A percentile compares a stretch with the other conserved stretches of the same genome.
These are phyloP conservation scores for Actinomucor elegans DNA, from an alignment of 371 early-diverging fungal species.

Conservation along the genomic window DNA sequence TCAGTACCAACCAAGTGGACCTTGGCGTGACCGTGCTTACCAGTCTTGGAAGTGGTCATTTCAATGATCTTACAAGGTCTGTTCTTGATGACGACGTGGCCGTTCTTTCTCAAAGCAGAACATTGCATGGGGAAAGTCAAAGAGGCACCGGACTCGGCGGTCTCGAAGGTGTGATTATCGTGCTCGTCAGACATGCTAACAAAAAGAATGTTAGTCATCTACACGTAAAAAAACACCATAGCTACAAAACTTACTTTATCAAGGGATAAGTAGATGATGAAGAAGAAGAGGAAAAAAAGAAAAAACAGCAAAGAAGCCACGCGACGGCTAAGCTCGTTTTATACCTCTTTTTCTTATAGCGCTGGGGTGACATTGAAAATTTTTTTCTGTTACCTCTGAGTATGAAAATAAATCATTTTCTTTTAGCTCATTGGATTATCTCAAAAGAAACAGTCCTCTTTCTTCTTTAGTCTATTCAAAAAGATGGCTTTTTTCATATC, in stretches of 20 bases:
- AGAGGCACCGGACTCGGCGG: slow-evolving; percentile 85
- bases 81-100: slow-evolving; percentile 96
- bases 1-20: slow-evolving; percentile 95
- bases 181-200: slow-evolving; percentile 55
- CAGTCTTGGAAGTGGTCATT: slow-evolving; percentile 94
- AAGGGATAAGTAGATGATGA: slow-evolving; percentile 3
- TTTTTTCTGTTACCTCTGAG: neutral
- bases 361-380: slow-evolving; percentile 3
- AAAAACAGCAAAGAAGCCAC: slow-evolving; percentile 16
- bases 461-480: neutral
- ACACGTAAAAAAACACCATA: neutral
- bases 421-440: neutral
- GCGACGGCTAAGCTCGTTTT: slow-evolving; percentile 3
- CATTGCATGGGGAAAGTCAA: slow-evolving; percentile 96
- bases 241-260: slow-evolving; percentile 5
- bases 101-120: slow-evolving; percentile 98
- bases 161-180: slow-evolving; percentile 72
- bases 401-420: neutral
- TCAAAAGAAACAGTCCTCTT: slow-evolving; percentile 2
- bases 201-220: neutral
- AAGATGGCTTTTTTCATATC: neutral
- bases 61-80: slow-evolving; percentile 99
- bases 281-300: slow-evolving; percentile 2
- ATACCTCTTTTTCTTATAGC: neutral
- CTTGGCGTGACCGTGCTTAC: slow-evolving; percentile 99